These are phyloP conservation scores for Amphicarpaea edgeworthii DNA, from an alignment of 306 rosid genomes.

Conservation along the genomic window DNA sequence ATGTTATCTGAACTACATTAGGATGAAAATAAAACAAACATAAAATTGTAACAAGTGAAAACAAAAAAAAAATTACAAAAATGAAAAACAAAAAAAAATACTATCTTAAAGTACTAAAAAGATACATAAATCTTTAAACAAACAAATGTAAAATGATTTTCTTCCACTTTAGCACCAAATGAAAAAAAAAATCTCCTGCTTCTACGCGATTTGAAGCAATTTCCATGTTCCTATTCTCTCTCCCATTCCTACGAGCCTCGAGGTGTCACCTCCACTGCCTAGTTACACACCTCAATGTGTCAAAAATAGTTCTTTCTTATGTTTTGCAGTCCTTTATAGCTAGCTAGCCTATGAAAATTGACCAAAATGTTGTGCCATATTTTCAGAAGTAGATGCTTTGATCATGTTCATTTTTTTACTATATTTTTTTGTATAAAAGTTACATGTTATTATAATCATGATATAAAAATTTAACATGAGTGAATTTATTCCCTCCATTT, in stretches of 20 bases:
- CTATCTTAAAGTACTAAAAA: too few relatives aligned
- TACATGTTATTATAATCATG: too few relatives aligned
- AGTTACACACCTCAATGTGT: background rate
- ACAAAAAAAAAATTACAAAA: too few relatives aligned
- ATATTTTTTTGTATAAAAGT: background rate
- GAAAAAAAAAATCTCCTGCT: background rate
- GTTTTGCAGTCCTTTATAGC: background rate
- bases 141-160: too few relatives aligned
- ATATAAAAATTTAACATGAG: too few relatives aligned
- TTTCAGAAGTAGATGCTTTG: background rate
- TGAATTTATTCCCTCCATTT: too few relatives aligned
- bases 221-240: background rate
- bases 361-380: background rate
- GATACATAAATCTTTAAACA: too few relatives aligned
- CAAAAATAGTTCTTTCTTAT: background rate
- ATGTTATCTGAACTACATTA: too few relatives aligned
- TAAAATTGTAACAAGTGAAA: too few relatives aligned
- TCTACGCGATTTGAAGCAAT: background rate
- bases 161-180: background rate
- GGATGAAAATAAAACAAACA: too few relatives aligned
- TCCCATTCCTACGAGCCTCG: background rate
- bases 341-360: background rate
- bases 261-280: background rate
- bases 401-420: background rate
- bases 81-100: too few relatives aligned